Evolutionary conservation across 1,139 yeast species (phyloP).

Genomic region (Kodamaea derodonti): DNA sequence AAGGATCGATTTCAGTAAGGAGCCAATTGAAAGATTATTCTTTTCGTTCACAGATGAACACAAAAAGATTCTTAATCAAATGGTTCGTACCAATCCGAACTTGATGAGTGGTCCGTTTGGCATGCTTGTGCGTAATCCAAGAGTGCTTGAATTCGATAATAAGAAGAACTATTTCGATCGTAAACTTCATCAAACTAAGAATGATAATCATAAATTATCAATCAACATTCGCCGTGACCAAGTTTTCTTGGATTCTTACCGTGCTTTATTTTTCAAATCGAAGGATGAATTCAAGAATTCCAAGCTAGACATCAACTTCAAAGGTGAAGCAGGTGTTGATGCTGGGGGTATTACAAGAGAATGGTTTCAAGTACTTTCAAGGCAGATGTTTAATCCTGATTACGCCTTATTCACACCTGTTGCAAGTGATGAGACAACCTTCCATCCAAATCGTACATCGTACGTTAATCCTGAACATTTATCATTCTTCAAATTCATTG

Average conservation of each 20-base stretch:
- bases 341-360: constrained; percentile 98
- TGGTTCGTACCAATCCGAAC: constrained; percentile 89
- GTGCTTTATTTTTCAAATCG: constrained; percentile 77
- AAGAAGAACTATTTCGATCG: constrained; percentile 84
- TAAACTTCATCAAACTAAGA: constrained; percentile 50
- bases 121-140: constrained; percentile 82
- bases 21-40: constrained; percentile 76
- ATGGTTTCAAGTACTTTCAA: constrained; percentile 91
- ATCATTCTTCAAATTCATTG: constrained; percentile 90
- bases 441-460: constrained; percentile 92
- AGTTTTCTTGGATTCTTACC: constrained; percentile 87
- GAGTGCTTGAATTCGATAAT: constrained; percentile 91
- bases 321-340: constrained; percentile 95
- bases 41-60: constrained; percentile 89
- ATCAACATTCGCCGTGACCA: constrained; percentile 82
- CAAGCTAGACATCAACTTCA: constrained; percentile 74
- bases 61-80: constrained; percentile 81
- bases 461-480: constrained; percentile 92
- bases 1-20: constrained; percentile 63
- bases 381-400: constrained; percentile 96
- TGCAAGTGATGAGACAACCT: constrained; percentile 87
- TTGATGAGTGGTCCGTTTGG: constrained; percentile 97
- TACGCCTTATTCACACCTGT: constrained; percentile 92
- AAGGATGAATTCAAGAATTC: constrained; percentile 72
- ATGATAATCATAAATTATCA: constrained; percentile 48